Base-by-base conservation (phyloP, 208 protist genomes). In the Phytomonas francai region DNA sequence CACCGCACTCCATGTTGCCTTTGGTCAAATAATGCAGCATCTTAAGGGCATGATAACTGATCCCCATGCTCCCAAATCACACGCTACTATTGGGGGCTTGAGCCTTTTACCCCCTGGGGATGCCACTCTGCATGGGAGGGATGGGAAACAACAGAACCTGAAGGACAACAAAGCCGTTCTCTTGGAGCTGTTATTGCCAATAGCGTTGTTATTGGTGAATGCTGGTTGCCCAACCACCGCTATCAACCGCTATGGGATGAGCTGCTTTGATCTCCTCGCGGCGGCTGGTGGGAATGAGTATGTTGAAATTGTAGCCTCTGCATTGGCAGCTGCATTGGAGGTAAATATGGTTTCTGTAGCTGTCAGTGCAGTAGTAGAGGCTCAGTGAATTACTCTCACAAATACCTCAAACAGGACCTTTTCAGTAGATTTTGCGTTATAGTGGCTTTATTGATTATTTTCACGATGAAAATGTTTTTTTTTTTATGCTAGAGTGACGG, bases 221-320 rank as follows among this genome's bases (percentile, higher is more conserved):
- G 54, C 59, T 42, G 88, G 83, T 9, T 83, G 77, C 57, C 70
- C 69, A 30, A 61, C 66, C 4, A 33, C 72, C 11, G 32, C 71
- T 22, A 51, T 86, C 27, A 87, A 74, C 58, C 39, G 56, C 27
- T 59, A 74, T 29, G 82, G 79, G 14, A 75, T 79, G 56, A 89
- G 65, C 30, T 90, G 83, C 49, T 62, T 93, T 29, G 88, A 93
- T 67, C 76, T 93, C 31, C 77, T 77, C 19, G 76, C 79, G 0
- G 33, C 71, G 7, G 67, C 64, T 27, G 73, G 61, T 39, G 65
- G 49, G 0, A 31, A 54, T 6, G 71, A 71, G 45, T 58, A 54
- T 22, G 19, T 92, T 6, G 87, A 90, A 57, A 56, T 86, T 11
- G 65, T 89, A 8, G 56, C 78, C 3, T 56, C 84, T 1, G 70